These are phyloP conservation scores for Phytophthora hybrid DNA, from an alignment of 352 stramenopile species.

Conservation along the genomic window DNA sequence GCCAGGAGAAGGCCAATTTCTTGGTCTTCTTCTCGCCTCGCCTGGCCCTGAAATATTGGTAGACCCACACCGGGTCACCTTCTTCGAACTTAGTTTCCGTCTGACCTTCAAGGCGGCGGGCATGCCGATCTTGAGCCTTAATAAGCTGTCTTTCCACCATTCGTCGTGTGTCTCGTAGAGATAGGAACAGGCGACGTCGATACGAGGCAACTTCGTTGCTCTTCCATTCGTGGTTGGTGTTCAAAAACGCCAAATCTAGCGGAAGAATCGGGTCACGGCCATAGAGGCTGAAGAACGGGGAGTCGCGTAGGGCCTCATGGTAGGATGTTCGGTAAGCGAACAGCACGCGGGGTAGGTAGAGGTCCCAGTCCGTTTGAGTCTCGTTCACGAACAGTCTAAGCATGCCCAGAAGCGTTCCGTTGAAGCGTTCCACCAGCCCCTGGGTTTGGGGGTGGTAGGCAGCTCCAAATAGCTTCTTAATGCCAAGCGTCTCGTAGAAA, in stretches of 20 bases:
- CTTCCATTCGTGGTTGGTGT: too few species aligned
- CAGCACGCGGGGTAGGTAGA: not conserved
- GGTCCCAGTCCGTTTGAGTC: slow-evolving; percentile 13
- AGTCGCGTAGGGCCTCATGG: slow-evolving; percentile 12
- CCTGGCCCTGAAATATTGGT: not conserved
- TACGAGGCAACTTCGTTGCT: not conserved
- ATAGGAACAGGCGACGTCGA: not conserved
- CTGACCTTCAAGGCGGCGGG: not conserved
- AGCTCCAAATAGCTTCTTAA: slow-evolving; percentile 5
- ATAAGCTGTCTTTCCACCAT: slow-evolving; percentile 15
- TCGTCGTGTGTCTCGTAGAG: not conserved
- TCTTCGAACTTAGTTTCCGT: not conserved
- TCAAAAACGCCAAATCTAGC: too few species aligned
- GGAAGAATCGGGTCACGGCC: too few species aligned
- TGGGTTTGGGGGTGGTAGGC: slow-evolving; percentile 7
- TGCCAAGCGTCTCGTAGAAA: slow-evolving; percentile 1
- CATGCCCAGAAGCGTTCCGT: slow-evolving; percentile 1
- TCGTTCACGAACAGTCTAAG: not conserved
- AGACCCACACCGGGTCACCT: not conserved
- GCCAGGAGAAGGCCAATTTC: too few species aligned
- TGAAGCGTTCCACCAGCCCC: slow-evolving; percentile 2
- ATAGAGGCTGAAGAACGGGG: not conserved
- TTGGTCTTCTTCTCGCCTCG: too few species aligned
- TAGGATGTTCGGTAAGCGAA: slow-evolving; percentile 16
- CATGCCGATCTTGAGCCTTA: not conserved